Evolutionary conservation across 2,329 filamentous ascomycete species (phyloP), one percentile per base, ranked within the genome.

Genomic region (Fusarium tuaranense): DNA sequence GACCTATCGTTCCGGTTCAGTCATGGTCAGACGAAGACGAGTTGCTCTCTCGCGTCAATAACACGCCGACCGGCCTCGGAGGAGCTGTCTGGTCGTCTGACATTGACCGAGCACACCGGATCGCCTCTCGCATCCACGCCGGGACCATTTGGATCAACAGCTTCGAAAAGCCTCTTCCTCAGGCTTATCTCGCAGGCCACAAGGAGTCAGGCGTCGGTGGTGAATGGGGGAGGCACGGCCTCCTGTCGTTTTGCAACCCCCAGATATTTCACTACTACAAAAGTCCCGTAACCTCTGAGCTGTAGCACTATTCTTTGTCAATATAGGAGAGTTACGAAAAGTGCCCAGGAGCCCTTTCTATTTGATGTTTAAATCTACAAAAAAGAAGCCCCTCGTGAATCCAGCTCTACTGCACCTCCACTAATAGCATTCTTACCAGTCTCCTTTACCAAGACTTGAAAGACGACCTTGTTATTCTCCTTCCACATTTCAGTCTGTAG

Each of bases 401-500:
- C 79, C 76, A 97, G 86, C 87, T 97, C 95, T 3, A 90, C 94
- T 34, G 93, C 95, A 7, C 92, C 95, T 25, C 93, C 94, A 30
- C 91, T 90, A 82, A 98, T 97, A 70, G 93, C 94, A 78, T 94
- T 86, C 89, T 97, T 97, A 79, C 95, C 95, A 65, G 95, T 98
- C 89, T 98, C 95, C 86, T 95, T 95, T 74, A 98, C 94, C 84
- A 92, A 95, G 65, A 91, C 90, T 88, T 97, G 94, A 89, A 97
- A 98, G 73, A 95, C 84, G 66, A 98, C 89, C 81, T 90, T 92
- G 79, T 89, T 89, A 61, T 91, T 92, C 80, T 97, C 94, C 86
- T 93, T 95, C 95, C 95, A 98, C 94, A 97, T 96, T 88, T 97
- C 95, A 8, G 94, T 97, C 72, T 94, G 88, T 67, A 98, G 88